Evolutionary conservation across 2,329 filamentous ascomycete species (phyloP), one percentile per base, ranked within the genome.

Genomic region (Sporothrix protearum): DNA sequence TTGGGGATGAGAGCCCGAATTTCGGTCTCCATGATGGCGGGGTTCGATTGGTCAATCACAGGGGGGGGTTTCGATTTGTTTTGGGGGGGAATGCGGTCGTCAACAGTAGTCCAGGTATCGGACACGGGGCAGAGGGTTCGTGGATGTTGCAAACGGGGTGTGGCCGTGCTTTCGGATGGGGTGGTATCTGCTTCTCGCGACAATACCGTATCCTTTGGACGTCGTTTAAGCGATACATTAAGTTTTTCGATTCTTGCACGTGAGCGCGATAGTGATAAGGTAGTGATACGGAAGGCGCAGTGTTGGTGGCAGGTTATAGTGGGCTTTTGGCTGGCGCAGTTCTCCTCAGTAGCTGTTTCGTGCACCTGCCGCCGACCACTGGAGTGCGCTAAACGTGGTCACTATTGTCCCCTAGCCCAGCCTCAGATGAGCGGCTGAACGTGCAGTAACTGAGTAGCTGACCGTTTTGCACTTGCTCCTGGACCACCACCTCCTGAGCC

Each of bases 1-100:
- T 92, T 91, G 74, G 94, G 94, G 76, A 97, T 88, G 76, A 93
- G 88, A 73, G 91, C 85, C 83, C 91, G 91, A 79, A 97, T 93
- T 83, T 97, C 92, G 78, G 92, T 86, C 81, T 97, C 94, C 94
- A 97, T 97, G 75, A 97, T 47, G 3, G 63, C 39, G 51, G 45
- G 68, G 68, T 51, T 19, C n/a, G 55, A 16, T 57, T 28, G 39
- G 22, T 30, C 19, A 30, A 16, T 59, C 10, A n/a, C n/a, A n/a
- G n/a, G n/a, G 19, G 57, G 30, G 19, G 7, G 19, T 22, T n/a
- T n/a, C 30, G 55, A n/a, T n/a, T n/a, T n/a, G n/a, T n/a, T n/a
- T n/a, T n/a, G 36, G 28, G 45, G 7, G 28, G 53, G 67, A 25
- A 36, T 10, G n/a, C n/a, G 10, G 12, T 36, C 22, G 30, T n/a